Evolutionary conservation across 169 alveolate genomes (phyloP).

Genomic region (Perkinsus olseni): DNA sequence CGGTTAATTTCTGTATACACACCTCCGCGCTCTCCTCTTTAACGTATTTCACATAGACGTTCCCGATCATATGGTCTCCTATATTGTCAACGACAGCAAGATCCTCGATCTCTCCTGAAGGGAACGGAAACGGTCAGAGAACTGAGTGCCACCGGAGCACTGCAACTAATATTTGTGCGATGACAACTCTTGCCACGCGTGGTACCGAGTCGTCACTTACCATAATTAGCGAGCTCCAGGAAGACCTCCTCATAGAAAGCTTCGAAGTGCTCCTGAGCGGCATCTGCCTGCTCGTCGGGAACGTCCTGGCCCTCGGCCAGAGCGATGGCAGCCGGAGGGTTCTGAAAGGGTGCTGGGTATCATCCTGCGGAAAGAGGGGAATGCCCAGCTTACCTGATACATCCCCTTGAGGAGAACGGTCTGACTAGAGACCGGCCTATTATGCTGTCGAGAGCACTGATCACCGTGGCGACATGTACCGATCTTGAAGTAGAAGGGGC

Average conservation of each 20-base stretch:
- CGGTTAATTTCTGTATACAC: slow-evolving; percentile 83
- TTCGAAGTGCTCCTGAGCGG: slow-evolving; percentile 95
- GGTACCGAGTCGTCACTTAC: not conserved
- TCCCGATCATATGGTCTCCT: slow-evolving; percentile 97
- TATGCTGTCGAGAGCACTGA: slow-evolving; percentile 96
- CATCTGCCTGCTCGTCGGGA: slow-evolving; percentile 84
- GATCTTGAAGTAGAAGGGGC: slow-evolving; percentile 98
- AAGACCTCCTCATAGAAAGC: slow-evolving; percentile 94
- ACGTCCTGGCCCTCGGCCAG: slow-evolving; percentile 88
- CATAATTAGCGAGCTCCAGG: slow-evolving; percentile 90
- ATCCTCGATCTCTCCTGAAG: slow-evolving; percentile 88
- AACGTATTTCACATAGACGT: slow-evolving; percentile 89
- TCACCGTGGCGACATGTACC: slow-evolving; percentile 99
- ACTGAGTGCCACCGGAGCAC: no score
- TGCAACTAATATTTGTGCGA: no score
- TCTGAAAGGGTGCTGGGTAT: slow-evolving; percentile 48
- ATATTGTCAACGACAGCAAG: slow-evolving; percentile 97
- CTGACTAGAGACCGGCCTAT: slow-evolving; percentile 90
- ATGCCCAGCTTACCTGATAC: slow-evolving; percentile 38
- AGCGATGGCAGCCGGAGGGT: slow-evolving; percentile 97
- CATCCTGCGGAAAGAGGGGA: no score
- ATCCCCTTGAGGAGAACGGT: slow-evolving; percentile 88
- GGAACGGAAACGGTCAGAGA: not conserved
- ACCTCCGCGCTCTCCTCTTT: slow-evolving; percentile 91
- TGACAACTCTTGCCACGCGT: no score